Base-by-base conservation (phyloP, 1,284 basidiomycete genomes). In the Ceratobasidium sp. region DNA sequence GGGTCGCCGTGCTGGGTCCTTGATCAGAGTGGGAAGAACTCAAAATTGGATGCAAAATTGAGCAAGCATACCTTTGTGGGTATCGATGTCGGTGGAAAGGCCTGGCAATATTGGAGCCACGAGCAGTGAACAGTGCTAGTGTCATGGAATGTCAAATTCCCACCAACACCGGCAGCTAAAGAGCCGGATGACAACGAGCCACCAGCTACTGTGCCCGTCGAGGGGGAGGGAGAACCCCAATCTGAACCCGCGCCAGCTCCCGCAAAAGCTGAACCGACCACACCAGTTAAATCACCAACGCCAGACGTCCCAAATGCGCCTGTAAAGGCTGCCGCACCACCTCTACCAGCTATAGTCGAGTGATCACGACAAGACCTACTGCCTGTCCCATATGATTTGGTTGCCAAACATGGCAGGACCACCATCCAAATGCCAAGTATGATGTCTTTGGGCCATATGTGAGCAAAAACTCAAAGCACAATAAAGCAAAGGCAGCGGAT, bases 31-130 rank as follows among this genome's bases (percentile, higher is more conserved):
- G 64, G 64, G 1, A 65, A 65, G 1, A 65, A 65, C 41, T 27
- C 38, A 33, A 65, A 65, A 48, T 18, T 48, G 3, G 64, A 73
- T 76, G 78, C 30, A 60, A 80, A 27, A 74, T 48, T 44, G 4
- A 46, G 0, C 7, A 35, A 14, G 23, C 23, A 4, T 33, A 65
- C 14, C 18, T 65, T 65, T 23, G 30, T 65, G 35, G 64, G 64
- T 3, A 23, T 65, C 0, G 64, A 65, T 16, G 6, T 50, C 2
- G 44, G 64, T 65, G 64, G 64, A 23, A 44, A 50, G 16, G 38
- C 64, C 8, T 65, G 64, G 64, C 64, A 14, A 0, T 65, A 65
- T 23, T 65, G 64, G 64, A 65, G 64, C 23, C n/a, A 35, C 20
- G 1, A 23, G 10, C 64, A 65, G 14, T 23, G n/a, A 16, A 48